Base-by-base conservation (phyloP, 2,329 filamentous ascomycete species). In the Alternaria dauci region DNA sequence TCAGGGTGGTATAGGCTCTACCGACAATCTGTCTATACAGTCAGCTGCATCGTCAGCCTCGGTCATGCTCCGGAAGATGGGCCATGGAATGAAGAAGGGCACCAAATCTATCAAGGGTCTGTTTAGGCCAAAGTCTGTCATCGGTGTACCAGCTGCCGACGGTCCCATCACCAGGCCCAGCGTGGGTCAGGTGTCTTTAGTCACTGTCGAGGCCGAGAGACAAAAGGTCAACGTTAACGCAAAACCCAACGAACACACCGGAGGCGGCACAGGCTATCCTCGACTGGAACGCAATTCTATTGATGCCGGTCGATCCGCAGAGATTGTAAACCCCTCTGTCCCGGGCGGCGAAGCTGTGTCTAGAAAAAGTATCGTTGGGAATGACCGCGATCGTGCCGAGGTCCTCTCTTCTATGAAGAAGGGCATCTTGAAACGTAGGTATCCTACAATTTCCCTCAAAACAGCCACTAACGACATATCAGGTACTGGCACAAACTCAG, bases 31-130 rank as follows among this genome's bases (percentile, higher is more conserved):
- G 44, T 96, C 93, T 14, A 93, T 96, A 65, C 94, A 92, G 1
- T 96, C 93, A 4, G 96, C 92, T 9, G 92, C 92, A 20, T 96
- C 93, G 7, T 96, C 92, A 20, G 92, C 92, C 34, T 96, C 93
- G 30, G 89, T 96, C 71, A 96, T 96, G 92, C 91, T 99, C 68
- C 89, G 95, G 54, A 99, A 99, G 83, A 99, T 99, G 95, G 95
- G 95, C 57, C 93, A 93, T 67, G 94, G 94, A n/a, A 91, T 98
- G 88, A 98, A 97, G 86, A 96, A 95, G 80, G 90, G 93, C 52
- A 91, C 91, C 18, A 87, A 94, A 48, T 97, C 94, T 25, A 87
- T 99, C 55, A 96, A 96, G 68, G 95, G 95, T 26, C 84, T 99
- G 8, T 99, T 99, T 82, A 87, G 95, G 64, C 94, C 95, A 0